Evolutionary conservation across 371 early-diverging fungal species (phyloP).

Genomic region (Paraphysoderma sedebokerense): DNA sequence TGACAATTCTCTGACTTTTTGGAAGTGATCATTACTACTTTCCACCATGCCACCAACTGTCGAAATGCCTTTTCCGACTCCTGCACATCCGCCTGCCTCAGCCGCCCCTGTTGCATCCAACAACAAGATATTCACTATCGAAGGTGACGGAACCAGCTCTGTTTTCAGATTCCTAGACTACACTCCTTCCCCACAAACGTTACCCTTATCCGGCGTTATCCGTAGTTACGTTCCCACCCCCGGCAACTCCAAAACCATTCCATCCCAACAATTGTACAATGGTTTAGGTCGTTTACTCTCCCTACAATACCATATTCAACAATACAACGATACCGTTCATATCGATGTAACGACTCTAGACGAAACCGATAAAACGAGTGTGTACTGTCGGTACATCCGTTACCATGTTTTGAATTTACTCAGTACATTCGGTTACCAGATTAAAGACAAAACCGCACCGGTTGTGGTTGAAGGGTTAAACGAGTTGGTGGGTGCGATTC

Average conservation of each 20-base stretch:
- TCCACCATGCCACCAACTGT: too few relatives aligned
- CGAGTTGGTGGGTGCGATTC: constrained; percentile 9
- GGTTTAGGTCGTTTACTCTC: constrained; percentile 9
- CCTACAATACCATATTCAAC: not conserved
- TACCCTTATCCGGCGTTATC: constrained; percentile 5
- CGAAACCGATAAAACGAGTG: not conserved
- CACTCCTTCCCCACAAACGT: too few relatives aligned
- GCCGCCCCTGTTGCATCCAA: too few relatives aligned
- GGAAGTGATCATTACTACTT: too few relatives aligned
- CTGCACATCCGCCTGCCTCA: too few relatives aligned
- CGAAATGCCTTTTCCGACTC: too few relatives aligned
- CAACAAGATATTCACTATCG: too few relatives aligned
- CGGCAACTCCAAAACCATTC: not conserved
- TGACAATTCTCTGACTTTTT: too few relatives aligned
- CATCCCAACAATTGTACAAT: constrained; percentile 4
- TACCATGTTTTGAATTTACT: constrained; percentile 10
- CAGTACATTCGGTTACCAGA: constrained; percentile 10
- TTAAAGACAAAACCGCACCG: constrained; percentile 1
- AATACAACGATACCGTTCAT: constrained; percentile 11
- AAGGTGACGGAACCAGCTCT: too few relatives aligned
- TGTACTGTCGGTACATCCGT: constrained; percentile 5
- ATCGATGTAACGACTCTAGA: too few relatives aligned
- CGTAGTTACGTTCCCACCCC: constrained; percentile 3
- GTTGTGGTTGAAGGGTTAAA: constrained; percentile 12
- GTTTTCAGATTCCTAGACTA: too few relatives aligned